Evolutionary conservation across 2,329 filamentous ascomycete species (phyloP), one percentile per base, ranked within the genome.

Genomic region (Trichoderma atroviride): DNA sequence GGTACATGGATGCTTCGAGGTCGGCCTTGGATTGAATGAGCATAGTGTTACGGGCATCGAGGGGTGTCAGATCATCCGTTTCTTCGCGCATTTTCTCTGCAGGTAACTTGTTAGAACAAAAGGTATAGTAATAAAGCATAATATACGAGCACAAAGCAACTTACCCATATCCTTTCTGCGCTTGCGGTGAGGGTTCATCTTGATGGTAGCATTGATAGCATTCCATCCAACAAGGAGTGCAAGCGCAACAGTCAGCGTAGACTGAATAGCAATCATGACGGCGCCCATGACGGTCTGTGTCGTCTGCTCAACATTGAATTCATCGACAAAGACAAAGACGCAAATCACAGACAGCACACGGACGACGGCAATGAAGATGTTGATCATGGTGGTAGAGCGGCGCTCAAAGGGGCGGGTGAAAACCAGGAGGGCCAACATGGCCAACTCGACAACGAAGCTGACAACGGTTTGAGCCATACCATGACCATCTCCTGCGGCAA

Each of bases 271-370:
- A 73, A 98, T 96, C 70, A 99, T 86, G 19, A 94, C 92, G n/a
- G 98, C 88, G 68, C 96, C 96, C 19, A 93, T 95, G 61, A 98
- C 88, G 0, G 96, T 98, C 83, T 97, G 93, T 11, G 95, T 97
- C 11, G 94, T 97, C 80, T 97, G 91, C 6, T 89, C 87, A 74
- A 99, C 91, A 69, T 92, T 92, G 66, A 99, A 89, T 81, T 98
- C 91, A 78, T 98, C 92, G 33, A 98, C 95, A 75, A 98, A 99
- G 63, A 98, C 85, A 73, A 99, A 83, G 74, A 98, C 93, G 82
- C 94, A 97, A 67, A 88, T 86, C 7, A 97, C 92, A 0, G 95
- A 97, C 62, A 97, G 82, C 14, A 97, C 91, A 55, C 96, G 92
- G 22, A 97, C 93, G 47, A 92, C 85, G 79, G 97, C 93, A 75